Evolutionary conservation across 768 basidiomycete genomes (phyloP).

Genomic region (Lactarius vividus): DNA sequence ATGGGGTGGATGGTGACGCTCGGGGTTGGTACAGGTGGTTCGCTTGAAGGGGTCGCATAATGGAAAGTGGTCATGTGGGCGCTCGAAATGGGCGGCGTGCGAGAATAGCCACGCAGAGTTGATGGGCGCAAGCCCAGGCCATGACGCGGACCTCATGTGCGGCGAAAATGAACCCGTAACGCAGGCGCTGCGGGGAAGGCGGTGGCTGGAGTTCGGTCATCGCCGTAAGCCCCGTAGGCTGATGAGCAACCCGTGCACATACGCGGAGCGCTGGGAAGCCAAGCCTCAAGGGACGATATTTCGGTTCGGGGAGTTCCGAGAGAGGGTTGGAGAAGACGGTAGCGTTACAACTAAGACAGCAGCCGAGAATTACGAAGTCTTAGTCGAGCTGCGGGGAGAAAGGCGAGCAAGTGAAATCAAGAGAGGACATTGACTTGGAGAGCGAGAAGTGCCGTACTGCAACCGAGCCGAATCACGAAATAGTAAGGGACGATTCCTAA

Average conservation of each 20-base stretch:
- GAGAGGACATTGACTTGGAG: constrained; percentile 19
- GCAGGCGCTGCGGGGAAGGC: constrained; percentile 24
- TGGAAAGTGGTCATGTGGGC: constrained; percentile 19
- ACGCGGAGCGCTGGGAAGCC: constrained; percentile 17
- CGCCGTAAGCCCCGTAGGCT: constrained; percentile 1
- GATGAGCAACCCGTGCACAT: background rate
- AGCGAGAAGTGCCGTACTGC: constrained; percentile 25
- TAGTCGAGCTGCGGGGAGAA: constrained; percentile 5
- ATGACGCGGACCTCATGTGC: constrained; percentile 19
- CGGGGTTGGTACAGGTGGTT: constrained; percentile 4
- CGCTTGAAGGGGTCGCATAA: constrained; percentile 5
- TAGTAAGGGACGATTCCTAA: constrained; percentile 19
- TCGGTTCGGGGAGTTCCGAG: constrained; percentile 15
- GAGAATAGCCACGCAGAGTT: constrained; percentile 3
- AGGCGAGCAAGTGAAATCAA: background rate
- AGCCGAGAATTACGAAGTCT: constrained; percentile 8
- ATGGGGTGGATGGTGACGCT: constrained; percentile 10
- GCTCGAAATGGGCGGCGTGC: constrained; percentile 19
- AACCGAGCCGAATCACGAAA: constrained; percentile 23
- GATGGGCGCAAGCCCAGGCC: constrained; percentile 26
- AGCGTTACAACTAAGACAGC: background rate
- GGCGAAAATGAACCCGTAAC: constrained; percentile 3
- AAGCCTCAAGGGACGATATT: background rate
- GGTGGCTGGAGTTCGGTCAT: constrained; percentile 16
- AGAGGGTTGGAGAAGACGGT: background rate